Percentiles rank a stretch among this genome's conserved stretches.
Conservation (phyloP, 2,329 filamentous ascomycete genomes). For the Sphaerulina vaccinii region DNA sequence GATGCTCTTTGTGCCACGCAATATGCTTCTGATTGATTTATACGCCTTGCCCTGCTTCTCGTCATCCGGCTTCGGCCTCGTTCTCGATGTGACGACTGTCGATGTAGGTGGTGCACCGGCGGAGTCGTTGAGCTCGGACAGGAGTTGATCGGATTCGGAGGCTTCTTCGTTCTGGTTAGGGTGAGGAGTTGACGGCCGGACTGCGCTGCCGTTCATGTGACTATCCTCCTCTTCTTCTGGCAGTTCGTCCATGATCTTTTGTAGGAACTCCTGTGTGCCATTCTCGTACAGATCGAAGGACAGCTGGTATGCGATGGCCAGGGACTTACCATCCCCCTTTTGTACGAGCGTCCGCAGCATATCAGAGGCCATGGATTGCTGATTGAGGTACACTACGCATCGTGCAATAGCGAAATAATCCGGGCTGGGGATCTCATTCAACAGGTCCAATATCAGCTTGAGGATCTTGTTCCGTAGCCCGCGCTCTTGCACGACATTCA, state of each 20-base stretch:
- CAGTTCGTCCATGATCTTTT: slow-evolving; percentile 80
- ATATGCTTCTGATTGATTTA: slow-evolving; percentile 58
- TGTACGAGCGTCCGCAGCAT: slow-evolving; percentile 81
- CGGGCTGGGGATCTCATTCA: slow-evolving; percentile 86
- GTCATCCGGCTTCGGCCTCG: slow-evolving; percentile 44
- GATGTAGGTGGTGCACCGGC: slow-evolving; percentile 53
- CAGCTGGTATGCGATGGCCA: slow-evolving; percentile 91
- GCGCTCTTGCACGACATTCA: slow-evolving; percentile 95
- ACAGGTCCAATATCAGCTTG: slow-evolving; percentile 86
- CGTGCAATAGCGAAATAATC: slow-evolving; percentile 98
- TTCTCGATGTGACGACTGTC: slow-evolving; percentile 49
- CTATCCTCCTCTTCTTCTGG: slow-evolving; percentile 55
- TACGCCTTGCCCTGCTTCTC: slow-evolving; percentile 56
- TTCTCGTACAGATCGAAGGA: slow-evolving; percentile 98
- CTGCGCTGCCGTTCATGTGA: slow-evolving; percentile 41
- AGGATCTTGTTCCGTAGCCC: slow-evolving; percentile 81
- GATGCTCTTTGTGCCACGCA: slow-evolving; percentile 90
- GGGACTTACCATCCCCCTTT: slow-evolving; percentile 72
- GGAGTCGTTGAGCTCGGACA: slow-evolving; percentile 56
- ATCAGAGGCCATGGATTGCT: slow-evolving; percentile 82
- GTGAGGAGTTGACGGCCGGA: slow-evolving; percentile 34
- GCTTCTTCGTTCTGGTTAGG: slow-evolving; percentile 46
- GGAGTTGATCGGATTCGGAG: slow-evolving; percentile 58
- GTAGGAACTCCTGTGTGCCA: slow-evolving; percentile 92
- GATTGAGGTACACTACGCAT: slow-evolving; percentile 93